Evolutionary conservation across 306 rosid species (phyloP), one percentile per base, ranked within the genome.

Genomic region (Astragalus glycyphyllos): DNA sequence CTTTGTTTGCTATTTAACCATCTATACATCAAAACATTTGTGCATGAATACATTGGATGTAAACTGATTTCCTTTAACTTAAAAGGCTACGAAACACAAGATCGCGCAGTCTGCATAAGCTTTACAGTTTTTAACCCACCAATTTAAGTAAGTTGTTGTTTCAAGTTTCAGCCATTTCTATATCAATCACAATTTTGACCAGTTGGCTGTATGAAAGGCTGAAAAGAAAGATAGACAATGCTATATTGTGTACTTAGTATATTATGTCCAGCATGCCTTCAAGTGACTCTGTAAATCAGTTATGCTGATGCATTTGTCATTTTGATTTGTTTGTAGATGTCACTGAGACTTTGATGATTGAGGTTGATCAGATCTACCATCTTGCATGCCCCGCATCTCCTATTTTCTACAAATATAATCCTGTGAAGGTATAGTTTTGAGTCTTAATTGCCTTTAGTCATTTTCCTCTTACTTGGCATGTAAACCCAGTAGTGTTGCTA

Each of bases 331-430:
- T 26, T 83, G 53, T 56, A 93, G 98, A 93, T 84, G 92, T 93
- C 68, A 93, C 97, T 3, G 98, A 93, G 78, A 73, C 94, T 42
- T 78, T 93, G 90, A 49, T 86, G 88, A 73, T 90, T 17, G 97
- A 93, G 84, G 98, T 93, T 76, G 98, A 93, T 84, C 96, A 75
- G 85, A 93, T 93, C 68, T 90, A 93, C 80, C 98, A 90, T 80
- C 96, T 93, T 68, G 98, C 98, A 13, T 93, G 98, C 83, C 98
- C 98, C 0, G 98, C 98, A 34, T 93, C 97, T 60, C 98, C 98
- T 40, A 90, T 93, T 82, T 93, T 90, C 88, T 93, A 93, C 79
- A 90, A 93, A 85, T 89, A 93, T 84, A 93, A 93, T 76, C 97
- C 97, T 37, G 98, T 93, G 5, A 93, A 93, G 98, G 98, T 93